Conservation (phyloP, 2,329 filamentous ascomycete genomes). For the Neofusicoccum kwambonambiense region DNA sequence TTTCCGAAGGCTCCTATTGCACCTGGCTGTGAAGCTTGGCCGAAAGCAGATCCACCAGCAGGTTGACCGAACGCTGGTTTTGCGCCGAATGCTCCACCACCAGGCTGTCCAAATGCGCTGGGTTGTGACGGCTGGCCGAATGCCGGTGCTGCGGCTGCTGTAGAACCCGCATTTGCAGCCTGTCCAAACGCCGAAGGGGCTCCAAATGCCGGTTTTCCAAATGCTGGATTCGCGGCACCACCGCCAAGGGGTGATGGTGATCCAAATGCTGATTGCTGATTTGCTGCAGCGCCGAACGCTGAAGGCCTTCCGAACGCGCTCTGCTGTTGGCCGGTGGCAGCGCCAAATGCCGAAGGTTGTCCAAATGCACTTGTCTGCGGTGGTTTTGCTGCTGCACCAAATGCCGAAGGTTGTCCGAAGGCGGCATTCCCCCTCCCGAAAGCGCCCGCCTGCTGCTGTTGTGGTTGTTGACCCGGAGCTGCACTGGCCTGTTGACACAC, state of each 20-base stretch:
- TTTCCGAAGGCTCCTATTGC: constrained; percentile 29
- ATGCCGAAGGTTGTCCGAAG: background rate
- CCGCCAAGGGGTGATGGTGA: background rate
- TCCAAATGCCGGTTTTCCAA: constrained; percentile 25
- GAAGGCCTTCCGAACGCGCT: constrained; percentile 17
- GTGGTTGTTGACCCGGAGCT: background rate
- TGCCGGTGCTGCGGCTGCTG: constrained; percentile 5
- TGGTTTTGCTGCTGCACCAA: constrained; percentile 5
- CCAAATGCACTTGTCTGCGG: background rate
- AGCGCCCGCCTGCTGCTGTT: background rate
- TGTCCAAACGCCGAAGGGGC: constrained; percentile 26
- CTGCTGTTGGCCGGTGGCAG: constrained; percentile 2
- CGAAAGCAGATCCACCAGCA: constrained; percentile 30
- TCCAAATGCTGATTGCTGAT: constrained; percentile 20
- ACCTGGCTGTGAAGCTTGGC: constrained; percentile 22
- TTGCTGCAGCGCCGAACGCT: constrained; percentile 12
- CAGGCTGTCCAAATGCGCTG: constrained; percentile 21
- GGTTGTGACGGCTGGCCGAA: constrained; percentile 26
- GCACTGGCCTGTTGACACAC: constrained; percentile 19
- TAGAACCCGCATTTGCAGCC: constrained; percentile 20
- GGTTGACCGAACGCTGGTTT: constrained; percentile 33
- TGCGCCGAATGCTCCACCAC: constrained; percentile 27
- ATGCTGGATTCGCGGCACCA: constrained; percentile 22
- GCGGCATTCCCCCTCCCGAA: background rate
- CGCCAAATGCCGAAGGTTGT: constrained; percentile 5